Evolutionary conservation across 208 protist species (phyloP).

Genomic region (Vickermania spadyakhi): DNA sequence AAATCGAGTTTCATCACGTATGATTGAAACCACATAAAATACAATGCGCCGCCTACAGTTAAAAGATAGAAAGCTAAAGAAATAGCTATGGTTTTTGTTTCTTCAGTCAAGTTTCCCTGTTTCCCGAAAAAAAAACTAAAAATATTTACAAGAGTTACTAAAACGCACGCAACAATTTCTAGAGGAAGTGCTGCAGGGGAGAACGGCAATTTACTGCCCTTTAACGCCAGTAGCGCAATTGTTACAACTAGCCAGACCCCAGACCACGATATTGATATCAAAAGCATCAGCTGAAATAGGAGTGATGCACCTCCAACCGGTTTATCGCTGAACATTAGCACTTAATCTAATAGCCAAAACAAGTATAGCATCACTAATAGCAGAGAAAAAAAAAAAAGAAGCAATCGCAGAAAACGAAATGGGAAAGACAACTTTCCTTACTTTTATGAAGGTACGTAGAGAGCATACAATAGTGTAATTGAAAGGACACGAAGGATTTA

Average conservation of each 20-base stretch:
- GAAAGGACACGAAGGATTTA: neutral
- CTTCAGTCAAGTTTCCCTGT: slow-evolving; percentile 47
- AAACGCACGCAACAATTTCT: slow-evolving; percentile 42
- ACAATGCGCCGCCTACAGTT: slow-evolving; percentile 34
- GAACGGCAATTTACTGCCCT: slow-evolving; percentile 42
- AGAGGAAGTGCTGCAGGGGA: slow-evolving; percentile 49
- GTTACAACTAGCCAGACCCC: slow-evolving; percentile 46
- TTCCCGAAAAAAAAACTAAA: slow-evolving; percentile 29
- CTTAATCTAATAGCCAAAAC: neutral
- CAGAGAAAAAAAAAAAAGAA: neutral
- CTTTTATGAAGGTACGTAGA: neutral
- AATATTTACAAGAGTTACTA: slow-evolving; percentile 34
- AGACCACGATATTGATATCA: slow-evolving; percentile 22
- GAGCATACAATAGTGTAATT: no score
- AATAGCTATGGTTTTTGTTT: slow-evolving; percentile 14
- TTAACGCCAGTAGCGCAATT: slow-evolving; percentile 47
- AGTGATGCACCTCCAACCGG: slow-evolving; percentile 26
- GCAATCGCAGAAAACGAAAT: neutral
- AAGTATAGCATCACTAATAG: neutral
- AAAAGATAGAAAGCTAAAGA: slow-evolving; percentile 27
- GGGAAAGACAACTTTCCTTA: neutral
- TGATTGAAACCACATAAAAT: slow-evolving; percentile 82
- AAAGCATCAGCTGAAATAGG: slow-evolving; percentile 40
- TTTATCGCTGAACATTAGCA: slow-evolving; percentile 1
- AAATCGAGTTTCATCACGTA: slow-evolving; percentile 72